Percentiles rank a stretch among this genome's conserved stretches.
These are phyloP conservation scores for Dryas alaskensis DNA, from an alignment of 306 rosid genomes.

Conservation along the genomic window DNA sequence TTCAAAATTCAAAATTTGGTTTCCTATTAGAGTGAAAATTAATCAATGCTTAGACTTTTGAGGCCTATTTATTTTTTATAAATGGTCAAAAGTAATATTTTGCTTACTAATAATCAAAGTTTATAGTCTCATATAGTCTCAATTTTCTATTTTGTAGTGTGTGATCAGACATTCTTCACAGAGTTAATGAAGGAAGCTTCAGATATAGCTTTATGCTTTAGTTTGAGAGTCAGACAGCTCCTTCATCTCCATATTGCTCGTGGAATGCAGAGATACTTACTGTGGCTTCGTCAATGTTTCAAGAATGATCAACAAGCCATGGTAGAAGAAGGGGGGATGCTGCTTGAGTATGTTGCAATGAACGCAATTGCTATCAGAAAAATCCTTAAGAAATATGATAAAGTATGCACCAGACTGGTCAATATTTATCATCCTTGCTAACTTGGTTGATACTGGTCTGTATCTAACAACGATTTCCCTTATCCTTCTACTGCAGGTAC, in stretches of 20 bases:
- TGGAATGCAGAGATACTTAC: constrained; percentile 68
- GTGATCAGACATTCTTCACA: constrained; percentile 73
- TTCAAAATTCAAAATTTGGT: neutral
- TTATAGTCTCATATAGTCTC: constrained; percentile 7
- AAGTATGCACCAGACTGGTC: constrained; percentile 44
- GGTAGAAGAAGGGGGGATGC: constrained; percentile 63
- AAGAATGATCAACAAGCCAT: constrained; percentile 52
- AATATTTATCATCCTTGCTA: neutral
- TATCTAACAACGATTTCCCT: constrained; percentile 3
- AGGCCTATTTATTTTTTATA: neutral
- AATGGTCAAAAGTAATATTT: neutral
- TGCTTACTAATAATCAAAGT: neutral
- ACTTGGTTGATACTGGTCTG: constrained; percentile 15
- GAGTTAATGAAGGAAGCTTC: constrained; percentile 87
- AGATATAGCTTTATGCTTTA: constrained; percentile 62
- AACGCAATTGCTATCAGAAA: constrained; percentile 82
- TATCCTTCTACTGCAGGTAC: constrained; percentile 44
- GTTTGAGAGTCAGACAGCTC: constrained; percentile 69
- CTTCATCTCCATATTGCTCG: constrained; percentile 73
- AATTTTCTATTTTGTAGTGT: constrained; percentile 41
- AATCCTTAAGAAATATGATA: constrained; percentile 92
- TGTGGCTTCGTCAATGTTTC: constrained; percentile 59
- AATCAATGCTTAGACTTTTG: neutral
- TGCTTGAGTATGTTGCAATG: constrained; percentile 80
- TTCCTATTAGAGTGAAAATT: neutral